phyloP scores from a whole-genome alignment of 768 basidiomycete species.

The Chalciporus sphaerocephalus region DNA sequence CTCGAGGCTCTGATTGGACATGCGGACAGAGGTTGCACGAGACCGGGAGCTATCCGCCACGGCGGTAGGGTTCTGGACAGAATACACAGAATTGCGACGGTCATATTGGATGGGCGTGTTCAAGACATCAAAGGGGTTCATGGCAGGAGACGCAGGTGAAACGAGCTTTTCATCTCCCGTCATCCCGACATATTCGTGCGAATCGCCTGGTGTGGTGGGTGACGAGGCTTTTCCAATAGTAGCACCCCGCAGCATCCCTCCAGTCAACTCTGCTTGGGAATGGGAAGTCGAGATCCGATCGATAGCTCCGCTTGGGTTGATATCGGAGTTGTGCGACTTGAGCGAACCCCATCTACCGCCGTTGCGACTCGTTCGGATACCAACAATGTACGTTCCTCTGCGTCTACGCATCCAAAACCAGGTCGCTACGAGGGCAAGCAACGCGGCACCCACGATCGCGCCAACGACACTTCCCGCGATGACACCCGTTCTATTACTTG shows the following conservation, averaged over 20 bases:
- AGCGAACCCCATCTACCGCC: conserved; percentile 27
- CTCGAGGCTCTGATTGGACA: conserved; percentile 21
- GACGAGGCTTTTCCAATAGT: conserved; percentile 13
- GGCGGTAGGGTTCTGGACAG: conserved; percentile 9
- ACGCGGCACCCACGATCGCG: conserved; percentile 34
- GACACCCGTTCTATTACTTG: conserved; percentile 35
- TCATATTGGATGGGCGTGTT: conserved; percentile 16
- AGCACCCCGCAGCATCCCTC: conserved; percentile 11
- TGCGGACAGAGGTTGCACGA: conserved; percentile 8
- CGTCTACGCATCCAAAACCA: conserved; percentile 28
- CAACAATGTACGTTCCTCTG: conserved; percentile 17
- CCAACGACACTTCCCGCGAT: conserved; percentile 55
- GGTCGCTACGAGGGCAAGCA: conserved; percentile 32
- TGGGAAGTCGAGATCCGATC: not conserved
- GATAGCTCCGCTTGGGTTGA: conserved; percentile 4
- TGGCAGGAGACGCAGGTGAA: conserved; percentile 12
- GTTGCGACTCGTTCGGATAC: conserved; percentile 29
- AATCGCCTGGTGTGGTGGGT: conserved; percentile 16
- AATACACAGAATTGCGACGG: conserved; percentile 19
- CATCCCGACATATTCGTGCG: conserved; percentile 17
- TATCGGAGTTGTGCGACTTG: conserved; percentile 18
- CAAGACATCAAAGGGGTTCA: conserved; percentile 18
- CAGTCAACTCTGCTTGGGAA: conserved; percentile 26
- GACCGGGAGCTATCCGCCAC: conserved; percentile 5
- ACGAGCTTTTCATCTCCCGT: conserved; percentile 23